Evolutionary conservation across 371 early-diverging fungal species (phyloP).

Genomic region (Aphelidium insulamus): DNA sequence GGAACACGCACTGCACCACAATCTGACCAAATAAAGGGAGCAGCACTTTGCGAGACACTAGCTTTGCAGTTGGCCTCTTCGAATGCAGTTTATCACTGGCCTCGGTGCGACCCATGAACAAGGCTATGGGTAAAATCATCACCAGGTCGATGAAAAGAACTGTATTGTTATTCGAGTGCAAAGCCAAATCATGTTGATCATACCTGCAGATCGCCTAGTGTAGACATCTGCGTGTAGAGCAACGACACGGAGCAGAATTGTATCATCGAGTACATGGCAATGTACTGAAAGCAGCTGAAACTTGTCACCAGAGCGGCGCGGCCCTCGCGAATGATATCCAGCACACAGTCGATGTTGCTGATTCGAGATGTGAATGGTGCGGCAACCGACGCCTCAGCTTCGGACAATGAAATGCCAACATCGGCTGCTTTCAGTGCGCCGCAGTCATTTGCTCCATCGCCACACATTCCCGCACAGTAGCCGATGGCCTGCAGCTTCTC

Average conservation of each 20-base stretch:
- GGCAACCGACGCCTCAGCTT: conserved; percentile 93
- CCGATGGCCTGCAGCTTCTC: conserved; percentile 65
- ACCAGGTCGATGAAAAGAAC: conserved; percentile 78
- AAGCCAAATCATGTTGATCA: conserved; percentile 1
- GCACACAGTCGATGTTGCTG: conserved; percentile 74
- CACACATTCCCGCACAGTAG: conserved; percentile 87
- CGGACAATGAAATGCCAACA: conserved; percentile 90
- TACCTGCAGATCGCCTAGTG: conserved; percentile 66
- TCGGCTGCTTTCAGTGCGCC: conserved; percentile 96
- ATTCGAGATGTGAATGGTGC: conserved; percentile 86
- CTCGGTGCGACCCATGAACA: conserved; percentile 70
- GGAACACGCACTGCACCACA: conserved; percentile 47
- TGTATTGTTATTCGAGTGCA: conserved; percentile 1
- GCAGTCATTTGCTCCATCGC: conserved; percentile 99
- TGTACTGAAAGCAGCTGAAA: conserved; percentile 93
- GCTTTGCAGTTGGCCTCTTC: conserved; percentile 77
- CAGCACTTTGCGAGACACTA: conserved; percentile 71
- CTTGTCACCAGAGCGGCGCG: conserved; percentile 92
- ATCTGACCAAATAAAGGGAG: conserved; percentile 76
- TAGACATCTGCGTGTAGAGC: conserved; percentile 59
- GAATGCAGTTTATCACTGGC: conserved; percentile 41
- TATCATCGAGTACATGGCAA: conserved; percentile 76
- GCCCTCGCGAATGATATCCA: conserved; percentile 69
- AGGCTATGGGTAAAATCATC: conserved; percentile 72
- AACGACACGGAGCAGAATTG: conserved; percentile 77